phyloP scores from a whole-genome alignment of 2,329 filamentous ascomycete species.

The Coniella vitis region DNA sequence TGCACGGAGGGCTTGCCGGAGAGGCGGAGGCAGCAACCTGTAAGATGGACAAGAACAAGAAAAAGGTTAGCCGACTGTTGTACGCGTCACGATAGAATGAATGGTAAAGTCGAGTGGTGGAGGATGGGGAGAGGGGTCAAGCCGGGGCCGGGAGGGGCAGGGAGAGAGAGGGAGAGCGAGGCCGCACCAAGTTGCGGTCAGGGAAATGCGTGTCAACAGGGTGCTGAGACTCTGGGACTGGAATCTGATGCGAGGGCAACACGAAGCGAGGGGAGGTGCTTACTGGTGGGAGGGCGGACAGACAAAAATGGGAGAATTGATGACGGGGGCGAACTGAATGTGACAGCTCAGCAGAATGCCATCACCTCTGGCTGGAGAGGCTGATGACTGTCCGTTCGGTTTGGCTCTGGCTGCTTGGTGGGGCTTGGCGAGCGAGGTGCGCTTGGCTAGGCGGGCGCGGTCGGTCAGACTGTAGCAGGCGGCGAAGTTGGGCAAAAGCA shows the following conservation, averaged over 20 bases:
- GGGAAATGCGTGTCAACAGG: background rate
- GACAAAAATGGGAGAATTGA: background rate
- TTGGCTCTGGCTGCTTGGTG: constrained; percentile 6
- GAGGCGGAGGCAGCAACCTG: background rate
- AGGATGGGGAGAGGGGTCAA: background rate
- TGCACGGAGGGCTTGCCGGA: background rate
- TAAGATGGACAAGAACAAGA: too few species aligned
- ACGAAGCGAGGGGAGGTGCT: background rate
- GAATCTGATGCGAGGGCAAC: background rate
- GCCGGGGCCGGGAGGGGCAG: background rate
- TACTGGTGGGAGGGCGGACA: background rate
- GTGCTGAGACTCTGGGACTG: background rate
- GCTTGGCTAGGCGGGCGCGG: constrained; percentile 8
- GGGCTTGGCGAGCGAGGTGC: constrained; percentile 5
- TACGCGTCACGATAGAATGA: too few species aligned
- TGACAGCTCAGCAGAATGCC: constrained; percentile 3
- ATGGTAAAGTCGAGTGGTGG: background rate
- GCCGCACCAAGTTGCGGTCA: constrained; percentile 15
- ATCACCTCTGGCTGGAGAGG: constrained; percentile 3
- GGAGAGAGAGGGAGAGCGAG: background rate
- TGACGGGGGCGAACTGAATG: background rate
- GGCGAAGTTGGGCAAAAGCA: background rate
- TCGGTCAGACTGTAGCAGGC: constrained; percentile 4
- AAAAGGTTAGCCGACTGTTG: too few species aligned
- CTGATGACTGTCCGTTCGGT: constrained; percentile 9